Conservation (phyloP, 495 filamentous ascomycete genomes). For the Aspergillus cavernicola region DNA sequence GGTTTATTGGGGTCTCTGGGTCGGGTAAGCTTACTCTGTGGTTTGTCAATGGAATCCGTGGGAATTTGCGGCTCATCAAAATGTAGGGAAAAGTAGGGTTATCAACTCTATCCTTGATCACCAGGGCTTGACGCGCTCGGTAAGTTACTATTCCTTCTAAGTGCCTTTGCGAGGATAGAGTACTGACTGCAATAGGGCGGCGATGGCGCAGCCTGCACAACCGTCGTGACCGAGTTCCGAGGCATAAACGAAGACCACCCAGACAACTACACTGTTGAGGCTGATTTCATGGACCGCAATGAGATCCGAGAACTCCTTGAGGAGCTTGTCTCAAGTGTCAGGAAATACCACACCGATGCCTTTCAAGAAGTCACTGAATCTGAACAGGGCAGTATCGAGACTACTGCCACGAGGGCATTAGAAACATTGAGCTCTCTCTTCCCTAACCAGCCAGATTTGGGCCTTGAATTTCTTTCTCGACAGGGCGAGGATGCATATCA, state of each 20-base stretch:
- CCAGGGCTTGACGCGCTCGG: constrained; percentile 31
- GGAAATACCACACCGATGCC: neutral
- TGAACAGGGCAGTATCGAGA: constrained; percentile 13
- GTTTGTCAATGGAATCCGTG: constrained; percentile 17
- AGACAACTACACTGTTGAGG: constrained; percentile 24
- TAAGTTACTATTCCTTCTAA: constrained; percentile 2
- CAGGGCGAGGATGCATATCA: constrained; percentile 8
- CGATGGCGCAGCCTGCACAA: constrained; percentile 30
- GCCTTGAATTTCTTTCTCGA: constrained; percentile 19
- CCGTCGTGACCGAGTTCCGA: constrained; percentile 32
- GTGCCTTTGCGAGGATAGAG: neutral
- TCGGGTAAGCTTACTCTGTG: too few relatives aligned
- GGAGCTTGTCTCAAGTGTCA: constrained; percentile 15
- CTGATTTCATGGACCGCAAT: constrained; percentile 22
- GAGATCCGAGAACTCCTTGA: constrained; percentile 24
- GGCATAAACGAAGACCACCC: constrained; percentile 17
- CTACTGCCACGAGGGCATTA: constrained; percentile 10
- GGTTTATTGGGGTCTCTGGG: too few relatives aligned
- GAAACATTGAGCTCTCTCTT: constrained; percentile 25
- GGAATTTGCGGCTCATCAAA: too few relatives aligned
- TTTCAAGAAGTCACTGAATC: neutral
- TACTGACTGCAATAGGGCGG: constrained; percentile 24
- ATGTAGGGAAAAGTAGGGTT: too few relatives aligned
- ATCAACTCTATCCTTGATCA: too few relatives aligned
- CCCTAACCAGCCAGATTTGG: constrained; percentile 10